Percentiles rank a stretch among this genome's conserved stretches.
Evolutionary conservation across 257 asterid genomes (phyloP).

Genomic region (Datura wrightii): DNA sequence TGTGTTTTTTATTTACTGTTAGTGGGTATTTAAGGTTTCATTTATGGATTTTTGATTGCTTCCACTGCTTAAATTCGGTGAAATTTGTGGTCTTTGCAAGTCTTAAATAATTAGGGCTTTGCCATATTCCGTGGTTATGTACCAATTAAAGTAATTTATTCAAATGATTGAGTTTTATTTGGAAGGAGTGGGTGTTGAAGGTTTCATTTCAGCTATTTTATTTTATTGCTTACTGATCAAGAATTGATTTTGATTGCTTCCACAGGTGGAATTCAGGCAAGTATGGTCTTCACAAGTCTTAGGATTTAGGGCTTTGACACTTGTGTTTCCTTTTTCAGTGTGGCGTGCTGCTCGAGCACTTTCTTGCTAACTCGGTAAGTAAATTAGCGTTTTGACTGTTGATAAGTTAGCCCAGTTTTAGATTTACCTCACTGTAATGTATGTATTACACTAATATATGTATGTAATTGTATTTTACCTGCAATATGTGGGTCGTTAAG

Average conservation of each 20-base stretch:
- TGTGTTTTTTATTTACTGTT: neutral
- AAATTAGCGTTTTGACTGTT: neutral
- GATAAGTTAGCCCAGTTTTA: neutral
- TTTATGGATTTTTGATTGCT: neutral
- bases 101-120: neutral
- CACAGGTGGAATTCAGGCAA: neutral
- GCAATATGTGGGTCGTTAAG: neutral
- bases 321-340: neutral
- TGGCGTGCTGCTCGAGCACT: conserved; percentile 10
- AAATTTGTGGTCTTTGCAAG: neutral
- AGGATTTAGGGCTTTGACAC: neutral
- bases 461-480: neutral
- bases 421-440: neutral
- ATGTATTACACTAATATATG: neutral
- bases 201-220: neutral
- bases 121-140: neutral
- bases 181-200: neutral
- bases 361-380: neutral
- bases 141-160: neutral
- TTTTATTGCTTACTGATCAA: neutral
- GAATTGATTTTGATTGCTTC: conserved; percentile 10
- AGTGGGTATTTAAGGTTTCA: neutral
- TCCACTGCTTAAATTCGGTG: neutral
- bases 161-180: neutral
- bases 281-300: neutral